A percentile compares a stretch with the other conserved stretches of the same genome.
Conservation (phyloP, 2,329 filamentous ascomycete genomes). For the Fusarium multiceps region DNA sequence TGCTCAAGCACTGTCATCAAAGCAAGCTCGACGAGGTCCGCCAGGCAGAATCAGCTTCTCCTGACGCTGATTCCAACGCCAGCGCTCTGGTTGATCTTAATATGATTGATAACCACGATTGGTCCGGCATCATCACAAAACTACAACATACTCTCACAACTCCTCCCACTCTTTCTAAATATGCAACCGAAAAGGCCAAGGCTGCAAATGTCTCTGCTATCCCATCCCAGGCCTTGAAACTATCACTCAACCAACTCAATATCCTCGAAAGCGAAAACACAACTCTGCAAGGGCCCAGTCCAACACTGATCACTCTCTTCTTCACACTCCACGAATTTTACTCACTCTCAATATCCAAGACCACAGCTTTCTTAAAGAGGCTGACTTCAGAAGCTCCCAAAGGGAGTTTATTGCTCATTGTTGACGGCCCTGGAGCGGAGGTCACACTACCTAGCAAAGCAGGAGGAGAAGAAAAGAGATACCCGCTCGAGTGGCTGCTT, state of each 20-base stretch:
- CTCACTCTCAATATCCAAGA: constrained; percentile 7
- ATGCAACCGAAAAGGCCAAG: constrained; percentile 7
- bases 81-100: background rate
- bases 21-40: background rate
- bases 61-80: background rate
- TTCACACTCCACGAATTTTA: constrained; percentile 16
- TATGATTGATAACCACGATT: constrained; percentile 2
- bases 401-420: constrained; percentile 6
- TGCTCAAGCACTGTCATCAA: background rate
- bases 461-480: constrained; percentile 8
- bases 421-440: constrained; percentile 1
- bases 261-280: background rate
- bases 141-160: constrained; percentile 5
- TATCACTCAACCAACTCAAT: background rate
- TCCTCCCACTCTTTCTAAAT: constrained; percentile 16
- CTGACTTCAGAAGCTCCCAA: background rate
- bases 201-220: constrained; percentile 8
- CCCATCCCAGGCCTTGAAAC: background rate
- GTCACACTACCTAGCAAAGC: background rate
- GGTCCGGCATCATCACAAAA: constrained; percentile 3
- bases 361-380: constrained; percentile 1
- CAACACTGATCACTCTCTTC: constrained; percentile 1
- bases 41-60: background rate
- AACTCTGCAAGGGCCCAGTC: background rate
- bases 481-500: constrained; percentile 12